These are phyloP conservation scores for Aspergillus neoniger DNA, from an alignment of 2,329 filamentous ascomycete species.

Conservation along the genomic window DNA sequence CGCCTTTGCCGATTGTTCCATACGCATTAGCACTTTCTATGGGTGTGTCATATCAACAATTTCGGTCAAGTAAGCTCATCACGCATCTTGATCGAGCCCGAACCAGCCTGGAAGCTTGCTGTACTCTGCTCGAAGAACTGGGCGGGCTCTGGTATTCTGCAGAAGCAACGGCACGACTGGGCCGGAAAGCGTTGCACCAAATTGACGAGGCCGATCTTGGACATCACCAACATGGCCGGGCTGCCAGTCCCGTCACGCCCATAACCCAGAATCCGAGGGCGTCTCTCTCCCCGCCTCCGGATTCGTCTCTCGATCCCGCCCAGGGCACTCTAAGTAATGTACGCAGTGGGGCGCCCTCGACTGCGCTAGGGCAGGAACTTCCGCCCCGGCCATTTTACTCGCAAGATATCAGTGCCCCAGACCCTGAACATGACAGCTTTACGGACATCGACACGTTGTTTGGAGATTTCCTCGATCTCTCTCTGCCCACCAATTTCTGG, in stretches of 20 bases:
- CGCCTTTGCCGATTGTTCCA: slow-evolving; percentile 57
- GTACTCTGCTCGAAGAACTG: slow-evolving; percentile 37
- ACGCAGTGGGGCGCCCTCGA: neutral
- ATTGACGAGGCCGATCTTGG: slow-evolving; percentile 24
- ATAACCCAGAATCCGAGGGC: neutral
- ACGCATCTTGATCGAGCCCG: slow-evolving; percentile 40
- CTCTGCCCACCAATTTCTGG: slow-evolving; percentile 40
- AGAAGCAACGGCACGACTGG: slow-evolving; percentile 45
- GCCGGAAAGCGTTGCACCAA: slow-evolving; percentile 39
- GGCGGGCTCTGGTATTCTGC: slow-evolving; percentile 43
- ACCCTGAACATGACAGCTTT: slow-evolving; percentile 39
- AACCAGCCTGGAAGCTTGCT: slow-evolving; percentile 39
- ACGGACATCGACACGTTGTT: slow-evolving; percentile 40
- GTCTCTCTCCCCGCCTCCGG: neutral
- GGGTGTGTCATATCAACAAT: slow-evolving; percentile 59
- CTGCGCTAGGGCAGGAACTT: slow-evolving; percentile 1
- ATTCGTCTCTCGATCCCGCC: neutral
- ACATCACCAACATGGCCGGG: slow-evolving; percentile 19
- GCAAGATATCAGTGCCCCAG: slow-evolving; percentile 49
- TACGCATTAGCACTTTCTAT: slow-evolving; percentile 59
- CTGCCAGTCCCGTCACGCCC: slow-evolving; percentile 1
- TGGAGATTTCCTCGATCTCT: slow-evolving; percentile 39
- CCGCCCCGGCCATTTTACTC: slow-evolving; percentile 39
- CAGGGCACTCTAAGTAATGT: neutral
- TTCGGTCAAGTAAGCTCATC: slow-evolving; percentile 54